A percentile compares a stretch with the other conserved stretches of the same genome.
Evolutionary conservation across 2,329 filamentous ascomycete genomes (phyloP).

Genomic region (Alternaria consortialis): DNA sequence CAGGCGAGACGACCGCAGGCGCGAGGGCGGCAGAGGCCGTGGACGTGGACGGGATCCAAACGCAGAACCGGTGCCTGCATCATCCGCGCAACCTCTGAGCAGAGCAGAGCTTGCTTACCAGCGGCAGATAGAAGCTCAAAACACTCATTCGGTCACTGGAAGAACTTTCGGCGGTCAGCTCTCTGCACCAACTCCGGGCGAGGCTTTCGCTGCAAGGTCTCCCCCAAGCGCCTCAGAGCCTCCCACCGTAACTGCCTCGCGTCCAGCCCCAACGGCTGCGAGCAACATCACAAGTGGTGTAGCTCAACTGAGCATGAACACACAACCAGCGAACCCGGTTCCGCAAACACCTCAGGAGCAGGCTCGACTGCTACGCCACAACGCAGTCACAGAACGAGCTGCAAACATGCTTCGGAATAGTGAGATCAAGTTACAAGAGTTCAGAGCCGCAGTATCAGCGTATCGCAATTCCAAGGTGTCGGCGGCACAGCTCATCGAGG

Average conservation of each 20-base stretch:
- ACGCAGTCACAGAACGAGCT: conserved; percentile 85
- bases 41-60: conserved; percentile 86
- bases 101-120: conserved; percentile 92
- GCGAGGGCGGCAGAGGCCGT: conserved; percentile 60
- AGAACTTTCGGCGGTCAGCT: conserved; percentile 87
- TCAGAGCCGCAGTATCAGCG: conserved; percentile 80
- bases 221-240: conserved; percentile 51
- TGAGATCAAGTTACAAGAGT: conserved; percentile 74
- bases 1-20: conserved; percentile 49
- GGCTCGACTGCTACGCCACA: conserved; percentile 80
- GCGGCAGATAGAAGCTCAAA: conserved; percentile 89
- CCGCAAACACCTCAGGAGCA: conserved; percentile 75
- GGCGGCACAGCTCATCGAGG: conserved; percentile 81
- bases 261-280: conserved; percentile 32
- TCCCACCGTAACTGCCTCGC: conserved; percentile 51
- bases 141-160: conserved; percentile 79
- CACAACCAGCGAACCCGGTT: conserved; percentile 24
- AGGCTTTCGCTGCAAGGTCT: conserved; percentile 58
- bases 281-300: conserved; percentile 33
- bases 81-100: conserved; percentile 80
- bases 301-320: conserved; percentile 45
- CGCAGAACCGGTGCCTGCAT: conserved; percentile 77
- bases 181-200: conserved; percentile 60
- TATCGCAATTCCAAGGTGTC: conserved; percentile 76
- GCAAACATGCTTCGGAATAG: conserved; percentile 82